Evolutionary conservation across 345 rosid species (phyloP), one percentile per base, ranked within the genome.

Genomic region (Linum lewisii): DNA sequence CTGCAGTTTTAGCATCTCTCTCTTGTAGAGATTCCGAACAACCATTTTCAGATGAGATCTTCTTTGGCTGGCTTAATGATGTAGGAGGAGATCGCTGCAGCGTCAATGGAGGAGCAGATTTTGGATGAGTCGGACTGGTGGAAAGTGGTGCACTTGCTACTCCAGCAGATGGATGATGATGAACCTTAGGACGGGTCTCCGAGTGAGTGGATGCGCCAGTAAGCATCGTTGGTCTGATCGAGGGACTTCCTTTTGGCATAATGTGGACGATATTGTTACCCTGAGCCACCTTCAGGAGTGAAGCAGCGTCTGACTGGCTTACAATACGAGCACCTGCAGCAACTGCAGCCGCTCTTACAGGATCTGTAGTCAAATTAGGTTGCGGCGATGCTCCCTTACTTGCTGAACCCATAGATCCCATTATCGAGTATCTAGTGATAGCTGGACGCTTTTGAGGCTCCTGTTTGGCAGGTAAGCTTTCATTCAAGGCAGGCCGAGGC

Each of bases 251-350:
- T 0, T 82, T 44, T n/a, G 90, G 76, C 77, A 64, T 78, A 57
- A 78, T 62, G 73, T 66, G 81, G 44, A 77, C 71, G 57, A 82
- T 77, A 63, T 77, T 76, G 60, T 84, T 85, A 14, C 77, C 76
- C 61, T 79, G 89, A 57, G 84, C 78, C 64, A 76, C 80, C 78
- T 78, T 81, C 51, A 78, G 78, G 64, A 76, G 70, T 21, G 83
- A 76, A 51, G 77, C 82, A 54, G 85, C 85, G 62, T 77, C 75
- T 59, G 78, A 72, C 52, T 77, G 72, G 51, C 81, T 69, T 61
- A 77, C 84, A 69, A 83, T 81, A 38, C 88, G 87, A 22, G 89
- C 90, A 25, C 95, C 97, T 15, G 91, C 85, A 69, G 89, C 87
- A 50, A 73, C 85, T 53, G 95, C 87, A 67, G 86, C 78, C 62